Percentiles rank a stretch among this genome's conserved stretches.
phyloP scores from a whole-genome alignment of 345 rosid genomes.

The Populus simonii region DNA sequence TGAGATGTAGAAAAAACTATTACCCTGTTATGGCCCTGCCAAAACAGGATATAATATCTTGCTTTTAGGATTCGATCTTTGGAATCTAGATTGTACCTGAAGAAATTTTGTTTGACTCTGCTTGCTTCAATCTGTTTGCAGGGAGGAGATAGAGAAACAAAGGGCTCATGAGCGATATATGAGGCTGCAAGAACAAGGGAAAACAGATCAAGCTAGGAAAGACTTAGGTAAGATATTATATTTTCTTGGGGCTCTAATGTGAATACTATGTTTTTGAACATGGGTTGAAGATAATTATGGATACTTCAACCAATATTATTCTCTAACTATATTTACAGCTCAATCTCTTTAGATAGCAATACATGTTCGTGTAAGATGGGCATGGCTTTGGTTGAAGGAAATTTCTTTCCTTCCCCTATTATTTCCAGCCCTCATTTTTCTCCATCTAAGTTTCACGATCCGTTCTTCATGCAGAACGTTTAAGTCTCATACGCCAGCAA shows the following conservation, averaged over 20 bases:
- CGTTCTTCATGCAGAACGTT: slow-evolving; percentile 52
- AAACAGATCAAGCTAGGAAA: slow-evolving; percentile 91
- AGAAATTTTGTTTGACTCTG: neutral
- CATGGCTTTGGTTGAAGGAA: neutral
- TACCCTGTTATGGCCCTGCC: neutral
- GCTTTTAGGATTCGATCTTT: neutral
- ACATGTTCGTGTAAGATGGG: neutral
- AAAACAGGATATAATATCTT: neutral
- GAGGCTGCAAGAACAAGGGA: slow-evolving; percentile 98
- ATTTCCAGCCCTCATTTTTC: neutral
- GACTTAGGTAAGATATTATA: slow-evolving; percentile 59
- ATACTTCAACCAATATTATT: neutral
- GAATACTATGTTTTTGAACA: neutral
- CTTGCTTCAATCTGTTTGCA: slow-evolving; percentile 17
- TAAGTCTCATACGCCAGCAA: slow-evolving; percentile 79
- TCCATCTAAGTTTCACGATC: neutral
- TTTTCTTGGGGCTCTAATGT: neutral
- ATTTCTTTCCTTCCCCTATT: neutral
- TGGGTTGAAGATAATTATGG: neutral
- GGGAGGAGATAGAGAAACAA: slow-evolving; percentile 96
- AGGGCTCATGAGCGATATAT: slow-evolving; percentile 94
- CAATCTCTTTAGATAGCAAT: too few relatives aligned
- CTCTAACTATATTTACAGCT: neutral
- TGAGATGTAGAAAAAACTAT: neutral
- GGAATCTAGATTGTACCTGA: neutral